These are phyloP conservation scores for Leccinum obscurum DNA, from an alignment of 768 basidiomycete genomes.

Conservation along the genomic window DNA sequence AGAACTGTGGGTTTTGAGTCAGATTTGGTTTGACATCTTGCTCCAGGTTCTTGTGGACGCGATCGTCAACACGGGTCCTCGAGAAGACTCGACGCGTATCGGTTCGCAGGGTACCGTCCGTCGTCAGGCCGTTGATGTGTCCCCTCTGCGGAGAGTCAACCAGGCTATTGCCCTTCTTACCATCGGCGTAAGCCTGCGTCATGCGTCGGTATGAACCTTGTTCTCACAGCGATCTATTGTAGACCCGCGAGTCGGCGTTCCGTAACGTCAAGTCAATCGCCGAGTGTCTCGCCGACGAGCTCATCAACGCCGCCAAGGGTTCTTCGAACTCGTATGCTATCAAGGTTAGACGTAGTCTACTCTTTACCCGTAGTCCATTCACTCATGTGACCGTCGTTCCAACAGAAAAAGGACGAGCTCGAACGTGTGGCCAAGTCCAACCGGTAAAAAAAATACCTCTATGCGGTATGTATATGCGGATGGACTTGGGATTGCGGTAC, in stretches of 20 bases:
- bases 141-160: slow-evolving; percentile 96
- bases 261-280: slow-evolving; percentile 99
- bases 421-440: slow-evolving; percentile 99
- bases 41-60: slow-evolving; percentile 90
- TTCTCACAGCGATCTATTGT: slow-evolving; percentile 6
- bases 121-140: slow-evolving; percentile 99
- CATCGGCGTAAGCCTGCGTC: slow-evolving; percentile 76
- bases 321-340: slow-evolving; percentile 99
- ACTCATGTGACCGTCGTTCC: slow-evolving; percentile 1
- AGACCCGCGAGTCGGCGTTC: slow-evolving; percentile 99
- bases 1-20: no score
- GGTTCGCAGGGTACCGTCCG: slow-evolving; percentile 99
- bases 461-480: slow-evolving; percentile 1
- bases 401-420: slow-evolving; percentile 97
- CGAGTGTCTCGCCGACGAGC: slow-evolving; percentile 98
- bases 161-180: slow-evolving; percentile 95
- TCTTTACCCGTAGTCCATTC: background rate
- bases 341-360: slow-evolving; percentile 59
- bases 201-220: background rate
- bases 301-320: slow-evolving; percentile 99
- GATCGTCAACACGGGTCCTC: slow-evolving; percentile 98
- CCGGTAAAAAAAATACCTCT: slow-evolving; percentile 66
- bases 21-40: background rate
- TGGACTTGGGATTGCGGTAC: slow-evolving; percentile 14
- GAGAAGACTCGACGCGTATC: slow-evolving; percentile 99